Conservation (phyloP, 257 asterid species). For the Vinca minor region DNA sequence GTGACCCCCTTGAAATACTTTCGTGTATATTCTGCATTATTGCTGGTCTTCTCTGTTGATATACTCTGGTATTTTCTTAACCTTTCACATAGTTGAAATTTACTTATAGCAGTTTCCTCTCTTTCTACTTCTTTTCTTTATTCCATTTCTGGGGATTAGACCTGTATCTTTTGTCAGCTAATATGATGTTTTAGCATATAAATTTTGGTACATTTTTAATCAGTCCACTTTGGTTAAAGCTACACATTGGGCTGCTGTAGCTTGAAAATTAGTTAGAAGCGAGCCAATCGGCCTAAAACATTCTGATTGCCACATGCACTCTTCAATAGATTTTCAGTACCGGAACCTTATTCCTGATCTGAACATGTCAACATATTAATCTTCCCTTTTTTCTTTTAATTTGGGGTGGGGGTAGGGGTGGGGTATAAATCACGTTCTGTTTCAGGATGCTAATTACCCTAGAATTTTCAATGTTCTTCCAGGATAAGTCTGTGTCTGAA, state of each 20-base stretch:
- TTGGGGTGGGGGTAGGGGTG: no score
- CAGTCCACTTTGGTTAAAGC: neutral
- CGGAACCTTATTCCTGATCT: no score
- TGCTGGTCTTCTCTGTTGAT: constrained; percentile 67
- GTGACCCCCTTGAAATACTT: constrained; percentile 80
- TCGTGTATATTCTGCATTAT: constrained; percentile 80
- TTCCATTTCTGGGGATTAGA: neutral
- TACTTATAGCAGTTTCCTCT: neutral
- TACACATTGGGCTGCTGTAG: neutral
- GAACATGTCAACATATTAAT: no score
- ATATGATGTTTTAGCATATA: neutral
- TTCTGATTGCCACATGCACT: no score
- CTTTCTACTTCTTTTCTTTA: no score
- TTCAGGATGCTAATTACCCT: neutral
- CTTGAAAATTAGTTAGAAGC: neutral
- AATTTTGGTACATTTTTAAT: neutral
- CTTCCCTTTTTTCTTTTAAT: no score
- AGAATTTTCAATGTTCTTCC: constrained; percentile 18
- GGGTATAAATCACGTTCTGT: no score
- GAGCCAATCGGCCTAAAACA: neutral
- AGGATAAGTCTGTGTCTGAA: constrained; percentile 63
- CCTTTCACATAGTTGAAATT: neutral
- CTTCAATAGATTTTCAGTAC: no score
- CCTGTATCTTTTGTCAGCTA: neutral
- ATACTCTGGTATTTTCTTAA: constrained; percentile 58